phyloP scores from a whole-genome alignment of 306 rosid genomes.

The Citrullus colocynthis region DNA sequence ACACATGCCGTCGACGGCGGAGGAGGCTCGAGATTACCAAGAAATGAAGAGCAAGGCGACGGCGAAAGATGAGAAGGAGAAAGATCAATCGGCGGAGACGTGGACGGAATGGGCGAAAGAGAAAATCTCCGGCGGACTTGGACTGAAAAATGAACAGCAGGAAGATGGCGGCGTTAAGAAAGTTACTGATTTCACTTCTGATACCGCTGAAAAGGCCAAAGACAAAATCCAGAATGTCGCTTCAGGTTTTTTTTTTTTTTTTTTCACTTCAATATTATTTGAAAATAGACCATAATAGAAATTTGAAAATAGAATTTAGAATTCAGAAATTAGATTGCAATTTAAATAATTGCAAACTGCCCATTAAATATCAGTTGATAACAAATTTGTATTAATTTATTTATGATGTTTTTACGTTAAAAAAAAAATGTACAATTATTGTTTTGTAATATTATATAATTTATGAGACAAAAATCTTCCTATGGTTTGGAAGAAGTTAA shows the following conservation, averaged over 20 bases:
- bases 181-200: slow-evolving; percentile 21
- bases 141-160: slow-evolving; percentile 19
- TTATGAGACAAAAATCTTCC: no score
- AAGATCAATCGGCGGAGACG: slow-evolving; percentile 31
- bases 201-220: slow-evolving; percentile 22
- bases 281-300: no score
- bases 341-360: no score
- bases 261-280: no score
- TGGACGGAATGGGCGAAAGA: slow-evolving; percentile 93
- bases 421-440: no score
- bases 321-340: no score
- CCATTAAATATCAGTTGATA: no score
- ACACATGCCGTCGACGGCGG: slow-evolving; percentile 23
- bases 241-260: slow-evolving; percentile 24
- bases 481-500: no score
- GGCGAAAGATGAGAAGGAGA: not conserved
- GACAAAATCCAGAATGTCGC: slow-evolving; percentile 24
- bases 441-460: no score
- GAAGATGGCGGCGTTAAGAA: slow-evolving; percentile 1
- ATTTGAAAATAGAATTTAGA: no score
- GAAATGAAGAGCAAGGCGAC: slow-evolving; percentile 16
- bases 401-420: no score
- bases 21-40: slow-evolving; percentile 29
- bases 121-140: slow-evolving; percentile 52
- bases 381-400: no score